phyloP scores from a whole-genome alignment of 495 filamentous ascomycete genomes.

The Aspergillus wentii region DNA sequence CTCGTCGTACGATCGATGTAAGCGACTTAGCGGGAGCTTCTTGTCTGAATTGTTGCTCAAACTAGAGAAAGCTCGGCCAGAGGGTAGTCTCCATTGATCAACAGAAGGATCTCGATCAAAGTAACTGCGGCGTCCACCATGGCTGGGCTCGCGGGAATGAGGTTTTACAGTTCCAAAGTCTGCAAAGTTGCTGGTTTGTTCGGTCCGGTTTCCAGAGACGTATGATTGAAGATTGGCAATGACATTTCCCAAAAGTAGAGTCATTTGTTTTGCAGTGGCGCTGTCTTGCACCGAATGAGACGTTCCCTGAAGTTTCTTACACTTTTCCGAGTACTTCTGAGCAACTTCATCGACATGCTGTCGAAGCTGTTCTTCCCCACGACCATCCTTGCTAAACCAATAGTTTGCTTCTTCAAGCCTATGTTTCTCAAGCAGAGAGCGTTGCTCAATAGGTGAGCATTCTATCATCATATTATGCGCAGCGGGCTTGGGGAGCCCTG shows the following conservation, averaged over 20 bases:
- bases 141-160: constrained; percentile 7
- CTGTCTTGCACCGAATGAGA: constrained; percentile 3
- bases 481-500: constrained; percentile 10
- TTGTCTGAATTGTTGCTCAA: not conserved
- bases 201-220: constrained; percentile 1
- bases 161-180: constrained; percentile 6
- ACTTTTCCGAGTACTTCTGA: constrained; percentile 8
- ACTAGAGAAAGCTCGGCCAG: not conserved
- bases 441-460: not conserved
- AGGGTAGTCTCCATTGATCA: constrained; percentile 3
- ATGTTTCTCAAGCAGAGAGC: not conserved
- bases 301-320: constrained; percentile 1
- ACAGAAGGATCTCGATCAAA: constrained; percentile 16
- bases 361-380: constrained; percentile 13
- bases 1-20: no score
- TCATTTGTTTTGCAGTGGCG: constrained; percentile 9
- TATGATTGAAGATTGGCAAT: constrained; percentile 21
- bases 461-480: not conserved
- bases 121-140: constrained; percentile 16
- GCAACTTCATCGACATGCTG: constrained; percentile 14
- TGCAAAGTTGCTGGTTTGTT: constrained; percentile 11
- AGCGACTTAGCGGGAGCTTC: no score
- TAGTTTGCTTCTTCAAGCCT: constrained; percentile 14
- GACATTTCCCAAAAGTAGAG: constrained; percentile 14
- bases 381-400: constrained; percentile 23